Evolutionary conservation across 106 monocot species (phyloP).

Genomic region (Dendrobium chrysotoxum): DNA sequence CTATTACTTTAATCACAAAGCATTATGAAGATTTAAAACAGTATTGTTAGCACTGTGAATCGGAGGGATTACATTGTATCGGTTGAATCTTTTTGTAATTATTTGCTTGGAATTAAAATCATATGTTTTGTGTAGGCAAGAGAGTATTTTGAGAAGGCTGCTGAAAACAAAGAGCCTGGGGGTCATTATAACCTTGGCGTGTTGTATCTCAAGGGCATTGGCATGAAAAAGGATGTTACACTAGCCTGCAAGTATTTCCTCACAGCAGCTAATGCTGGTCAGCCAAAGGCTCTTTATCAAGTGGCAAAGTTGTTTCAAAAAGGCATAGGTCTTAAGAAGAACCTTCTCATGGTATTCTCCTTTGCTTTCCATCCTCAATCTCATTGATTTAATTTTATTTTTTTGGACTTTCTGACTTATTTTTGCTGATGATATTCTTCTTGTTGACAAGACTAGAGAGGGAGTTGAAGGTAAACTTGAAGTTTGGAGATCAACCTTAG

Average conservation of each 20-base stretch:
- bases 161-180: slow-evolving; percentile 66
- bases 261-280: slow-evolving; percentile 70
- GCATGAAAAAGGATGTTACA: slow-evolving; percentile 62
- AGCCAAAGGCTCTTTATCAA: slow-evolving; percentile 93
- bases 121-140: slow-evolving; percentile 43
- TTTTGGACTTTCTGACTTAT: not conserved
- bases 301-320: slow-evolving; percentile 93
- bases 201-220: slow-evolving; percentile 88
- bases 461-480: too few species aligned
- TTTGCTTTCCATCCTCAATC: not conserved
- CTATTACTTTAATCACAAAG: not conserved
- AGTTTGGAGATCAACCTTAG: too few species aligned
- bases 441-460: too few species aligned
- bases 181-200: slow-evolving; percentile 90
- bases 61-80: not conserved
- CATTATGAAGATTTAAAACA: not conserved
- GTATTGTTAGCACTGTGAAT: not conserved
- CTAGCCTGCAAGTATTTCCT: slow-evolving; percentile 62
- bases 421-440: too few species aligned
- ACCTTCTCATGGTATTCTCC: slow-evolving; percentile 52
- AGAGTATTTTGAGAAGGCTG: slow-evolving; percentile 91
- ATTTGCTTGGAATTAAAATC: not conserved
- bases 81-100: not conserved
- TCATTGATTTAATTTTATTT: not conserved
- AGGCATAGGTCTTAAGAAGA: slow-evolving; percentile 79